Evolutionary conservation across 2,329 filamentous ascomycete species (phyloP).

Genomic region (Aureobasidium sp.): DNA sequence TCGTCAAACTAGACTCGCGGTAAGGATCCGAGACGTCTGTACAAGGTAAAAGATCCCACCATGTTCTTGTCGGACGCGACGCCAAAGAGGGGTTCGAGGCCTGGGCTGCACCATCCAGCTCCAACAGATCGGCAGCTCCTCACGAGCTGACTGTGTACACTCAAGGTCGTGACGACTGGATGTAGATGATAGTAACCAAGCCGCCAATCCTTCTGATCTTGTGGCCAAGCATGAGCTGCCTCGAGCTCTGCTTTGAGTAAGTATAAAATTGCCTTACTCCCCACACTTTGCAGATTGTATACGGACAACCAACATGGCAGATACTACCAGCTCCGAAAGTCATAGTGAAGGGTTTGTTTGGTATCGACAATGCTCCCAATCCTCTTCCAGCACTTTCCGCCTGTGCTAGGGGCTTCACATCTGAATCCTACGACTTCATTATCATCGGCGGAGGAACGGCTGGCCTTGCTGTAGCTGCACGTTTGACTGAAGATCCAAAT

Average conservation of each 20-base stretch:
- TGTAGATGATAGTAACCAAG: not conserved
- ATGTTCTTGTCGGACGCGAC: not conserved
- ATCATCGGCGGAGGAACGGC: constrained; percentile 20
- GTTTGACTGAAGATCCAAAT: constrained; percentile 18
- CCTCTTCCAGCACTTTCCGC: not conserved
- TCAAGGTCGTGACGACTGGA: not conserved
- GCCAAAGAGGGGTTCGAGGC: not conserved
- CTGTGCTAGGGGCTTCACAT: not conserved
- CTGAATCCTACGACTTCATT: constrained; percentile 17
- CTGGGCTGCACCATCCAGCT: not conserved
- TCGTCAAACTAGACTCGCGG: not conserved
- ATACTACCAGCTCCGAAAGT: not conserved
- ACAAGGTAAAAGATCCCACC: not conserved
- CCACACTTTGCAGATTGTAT: not conserved
- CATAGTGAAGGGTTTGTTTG: not conserved
- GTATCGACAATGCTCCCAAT: not conserved
- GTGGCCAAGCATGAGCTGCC: not conserved
- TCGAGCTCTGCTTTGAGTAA: not conserved
- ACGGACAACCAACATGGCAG: not conserved
- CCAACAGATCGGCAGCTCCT: not conserved
- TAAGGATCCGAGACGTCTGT: not conserved
- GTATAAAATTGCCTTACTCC: not conserved
- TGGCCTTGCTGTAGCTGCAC: constrained; percentile 18
- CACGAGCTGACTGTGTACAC: not conserved
- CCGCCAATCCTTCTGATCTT: not conserved